These are phyloP conservation scores for Penicilliopsis zonata DNA, from an alignment of 495 filamentous ascomycete genomes.

Conservation along the genomic window DNA sequence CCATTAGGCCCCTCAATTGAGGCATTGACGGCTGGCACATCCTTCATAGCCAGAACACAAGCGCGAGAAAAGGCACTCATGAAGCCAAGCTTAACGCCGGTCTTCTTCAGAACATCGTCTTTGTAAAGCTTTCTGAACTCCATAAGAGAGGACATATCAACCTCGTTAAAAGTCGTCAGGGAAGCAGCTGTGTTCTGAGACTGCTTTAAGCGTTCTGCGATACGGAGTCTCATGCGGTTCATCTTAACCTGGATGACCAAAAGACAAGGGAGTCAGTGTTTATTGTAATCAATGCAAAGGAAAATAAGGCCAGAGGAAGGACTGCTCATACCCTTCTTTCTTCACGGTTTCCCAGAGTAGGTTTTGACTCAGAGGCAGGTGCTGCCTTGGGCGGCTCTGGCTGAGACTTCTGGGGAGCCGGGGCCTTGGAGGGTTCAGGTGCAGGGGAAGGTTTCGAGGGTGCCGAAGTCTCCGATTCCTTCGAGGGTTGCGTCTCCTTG, in stretches of 20 bases:
- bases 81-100: constrained; percentile 94
- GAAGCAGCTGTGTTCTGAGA: constrained; percentile 98
- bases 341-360: constrained; percentile 60
- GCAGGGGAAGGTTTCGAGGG: constrained; percentile 26
- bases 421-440: constrained; percentile 26
- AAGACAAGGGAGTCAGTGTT: constrained; percentile 2
- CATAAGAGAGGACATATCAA: constrained; percentile 98
- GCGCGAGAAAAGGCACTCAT: constrained; percentile 96
- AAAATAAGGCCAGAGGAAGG: neutral
- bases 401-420: constrained; percentile 17
- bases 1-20: constrained; percentile 93
- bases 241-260: constrained; percentile 69
- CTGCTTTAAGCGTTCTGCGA: constrained; percentile 95
- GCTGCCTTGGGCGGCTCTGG: constrained; percentile 17
- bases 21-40: constrained; percentile 91
- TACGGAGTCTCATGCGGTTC: constrained; percentile 97
- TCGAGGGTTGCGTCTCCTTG: constrained; percentile 25
- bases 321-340: constrained; percentile 69
- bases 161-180: constrained; percentile 97
- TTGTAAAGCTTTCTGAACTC: constrained; percentile 95
- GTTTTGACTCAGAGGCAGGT: constrained; percentile 11
- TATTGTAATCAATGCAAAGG: neutral
- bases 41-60: constrained; percentile 84
- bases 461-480: constrained; percentile 17
- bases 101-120: constrained; percentile 90